These are phyloP conservation scores for Colletotrichum paranaense DNA, from an alignment of 2,329 filamentous ascomycete species.

Conservation along the genomic window DNA sequence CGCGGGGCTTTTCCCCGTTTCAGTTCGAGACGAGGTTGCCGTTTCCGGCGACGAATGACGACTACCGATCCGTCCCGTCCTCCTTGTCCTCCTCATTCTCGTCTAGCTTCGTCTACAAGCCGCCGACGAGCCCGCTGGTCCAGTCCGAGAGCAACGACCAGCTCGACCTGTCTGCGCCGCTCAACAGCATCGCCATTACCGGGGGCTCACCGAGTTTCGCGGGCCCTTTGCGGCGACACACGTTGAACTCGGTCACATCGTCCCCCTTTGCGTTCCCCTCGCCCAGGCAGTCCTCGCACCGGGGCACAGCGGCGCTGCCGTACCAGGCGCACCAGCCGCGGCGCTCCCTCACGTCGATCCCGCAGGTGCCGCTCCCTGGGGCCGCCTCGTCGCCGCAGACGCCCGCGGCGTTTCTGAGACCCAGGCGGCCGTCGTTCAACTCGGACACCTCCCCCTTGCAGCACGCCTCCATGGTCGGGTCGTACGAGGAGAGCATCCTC, in stretches of 20 bases:
- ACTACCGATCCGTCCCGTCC: constrained; percentile 61
- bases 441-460: constrained; percentile 83
- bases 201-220: constrained; percentile 43
- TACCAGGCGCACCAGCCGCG: constrained; percentile 85
- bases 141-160: constrained; percentile 90
- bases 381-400: constrained; percentile 58
- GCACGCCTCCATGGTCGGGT: constrained; percentile 96
- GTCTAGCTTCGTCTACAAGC: constrained; percentile 84
- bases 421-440: constrained; percentile 76
- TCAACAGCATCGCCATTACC: constrained; percentile 62
- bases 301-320: constrained; percentile 70
- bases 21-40: constrained; percentile 50
- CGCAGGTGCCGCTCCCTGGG: constrained; percentile 53
- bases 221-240: constrained; percentile 70
- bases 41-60: constrained; percentile 46
- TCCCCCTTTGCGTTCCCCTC: constrained; percentile 56
- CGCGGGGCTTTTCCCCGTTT: constrained; percentile 61
- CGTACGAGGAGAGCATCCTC: constrained; percentile 96
- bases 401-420: constrained; percentile 59
- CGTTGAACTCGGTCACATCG: constrained; percentile 72
- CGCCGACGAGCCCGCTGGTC: constrained; percentile 92
- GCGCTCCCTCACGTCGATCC: constrained; percentile 75
- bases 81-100: constrained; percentile 79
- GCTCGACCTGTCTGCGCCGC: constrained; percentile 68
- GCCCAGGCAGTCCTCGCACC: constrained; percentile 49